Evolutionary conservation across 495 filamentous ascomycete genomes (phyloP).

Genomic region (Saxophila tyrrhenica): DNA sequence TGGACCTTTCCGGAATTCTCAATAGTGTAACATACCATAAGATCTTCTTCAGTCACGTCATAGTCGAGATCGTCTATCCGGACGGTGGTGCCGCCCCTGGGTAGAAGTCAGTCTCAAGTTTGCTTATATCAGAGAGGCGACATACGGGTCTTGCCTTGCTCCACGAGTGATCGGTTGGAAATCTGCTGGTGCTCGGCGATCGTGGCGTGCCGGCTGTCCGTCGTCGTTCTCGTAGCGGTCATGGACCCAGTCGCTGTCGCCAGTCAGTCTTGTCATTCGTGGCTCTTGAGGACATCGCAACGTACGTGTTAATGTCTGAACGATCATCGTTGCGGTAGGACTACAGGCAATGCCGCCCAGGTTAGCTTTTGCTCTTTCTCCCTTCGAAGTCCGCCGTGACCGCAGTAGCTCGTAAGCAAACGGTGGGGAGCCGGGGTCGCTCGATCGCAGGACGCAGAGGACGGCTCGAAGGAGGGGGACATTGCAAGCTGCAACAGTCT

Average conservation of each 20-base stretch:
- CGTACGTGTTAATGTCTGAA: slow-evolving; percentile 45
- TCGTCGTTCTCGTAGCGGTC: slow-evolving; percentile 64
- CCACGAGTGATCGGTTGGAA: slow-evolving; percentile 13
- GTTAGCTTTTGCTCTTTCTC: slow-evolving; percentile 17
- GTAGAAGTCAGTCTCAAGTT: not conserved
- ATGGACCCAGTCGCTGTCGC: slow-evolving; percentile 74
- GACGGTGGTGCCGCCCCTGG: slow-evolving; percentile 52
- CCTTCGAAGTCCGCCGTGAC: slow-evolving; percentile 7
- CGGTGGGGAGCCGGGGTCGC: no score
- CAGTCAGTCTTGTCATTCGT: slow-evolving; percentile 18
- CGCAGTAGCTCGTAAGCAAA: no score
- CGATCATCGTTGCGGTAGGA: slow-evolving; percentile 33
- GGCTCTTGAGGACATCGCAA: no score
- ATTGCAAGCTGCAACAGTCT: not conserved
- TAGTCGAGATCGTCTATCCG: slow-evolving; percentile 90
- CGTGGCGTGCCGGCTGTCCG: slow-evolving; percentile 7
- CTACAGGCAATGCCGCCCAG: slow-evolving; percentile 10
- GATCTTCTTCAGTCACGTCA: slow-evolving; percentile 76
- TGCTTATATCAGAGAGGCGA: not conserved
- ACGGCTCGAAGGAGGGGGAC: slow-evolving; percentile 6
- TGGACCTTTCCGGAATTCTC: not conserved
- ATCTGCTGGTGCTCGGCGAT: slow-evolving; percentile 15
- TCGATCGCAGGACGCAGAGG: not conserved
- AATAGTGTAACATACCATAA: slow-evolving; percentile 40
- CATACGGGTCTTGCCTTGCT: slow-evolving; percentile 6